A percentile compares a stretch with the other conserved stretches of the same genome.
phyloP scores from a whole-genome alignment of 441 rosid genomes.

The Euphorbia celastroides region DNA sequence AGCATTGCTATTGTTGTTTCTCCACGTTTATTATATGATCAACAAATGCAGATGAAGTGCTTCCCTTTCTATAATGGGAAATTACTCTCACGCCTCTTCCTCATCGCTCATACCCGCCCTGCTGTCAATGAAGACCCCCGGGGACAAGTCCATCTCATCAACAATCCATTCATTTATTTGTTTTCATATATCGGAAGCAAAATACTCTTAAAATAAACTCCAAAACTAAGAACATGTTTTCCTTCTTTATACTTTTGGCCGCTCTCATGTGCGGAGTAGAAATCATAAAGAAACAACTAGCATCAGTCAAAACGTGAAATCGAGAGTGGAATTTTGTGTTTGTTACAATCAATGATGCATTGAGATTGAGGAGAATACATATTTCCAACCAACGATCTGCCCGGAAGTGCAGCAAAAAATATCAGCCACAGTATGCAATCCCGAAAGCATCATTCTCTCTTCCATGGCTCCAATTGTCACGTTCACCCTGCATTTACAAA shows the following conservation, averaged over 20 bases:
- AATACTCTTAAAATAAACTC: slow-evolving; percentile 35
- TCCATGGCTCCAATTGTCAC: slow-evolving; percentile 55
- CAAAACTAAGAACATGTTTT: slow-evolving; percentile 55
- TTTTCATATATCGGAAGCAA: slow-evolving; percentile 4
- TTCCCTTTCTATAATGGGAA: slow-evolving; percentile 5
- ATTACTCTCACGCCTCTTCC: slow-evolving; percentile 37
- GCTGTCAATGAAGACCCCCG: slow-evolving; percentile 55
- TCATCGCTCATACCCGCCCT: slow-evolving; percentile 49
- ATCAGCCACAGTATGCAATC: slow-evolving; percentile 83
- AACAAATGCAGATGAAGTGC: background rate
- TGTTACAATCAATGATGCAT: no score
- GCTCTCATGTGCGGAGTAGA: slow-evolving; percentile 52
- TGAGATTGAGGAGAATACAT: slow-evolving; percentile 36
- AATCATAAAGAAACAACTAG: slow-evolving; percentile 5
- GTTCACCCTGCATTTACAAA: slow-evolving; percentile 56
- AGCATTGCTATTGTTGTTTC: no score
- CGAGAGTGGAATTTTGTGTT: background rate
- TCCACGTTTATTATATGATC: no score
- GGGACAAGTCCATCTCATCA: slow-evolving; percentile 60
- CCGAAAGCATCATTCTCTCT: slow-evolving; percentile 77
- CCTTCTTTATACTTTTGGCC: slow-evolving; percentile 81
- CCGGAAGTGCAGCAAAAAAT: slow-evolving; percentile 86
- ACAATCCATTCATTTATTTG: slow-evolving; percentile 33
- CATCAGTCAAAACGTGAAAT: background rate
- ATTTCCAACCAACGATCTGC: slow-evolving; percentile 95